Evolutionary conservation across 2,329 filamentous ascomycete genomes (phyloP).

Genomic region (Dactylellina parvicollis): DNA sequence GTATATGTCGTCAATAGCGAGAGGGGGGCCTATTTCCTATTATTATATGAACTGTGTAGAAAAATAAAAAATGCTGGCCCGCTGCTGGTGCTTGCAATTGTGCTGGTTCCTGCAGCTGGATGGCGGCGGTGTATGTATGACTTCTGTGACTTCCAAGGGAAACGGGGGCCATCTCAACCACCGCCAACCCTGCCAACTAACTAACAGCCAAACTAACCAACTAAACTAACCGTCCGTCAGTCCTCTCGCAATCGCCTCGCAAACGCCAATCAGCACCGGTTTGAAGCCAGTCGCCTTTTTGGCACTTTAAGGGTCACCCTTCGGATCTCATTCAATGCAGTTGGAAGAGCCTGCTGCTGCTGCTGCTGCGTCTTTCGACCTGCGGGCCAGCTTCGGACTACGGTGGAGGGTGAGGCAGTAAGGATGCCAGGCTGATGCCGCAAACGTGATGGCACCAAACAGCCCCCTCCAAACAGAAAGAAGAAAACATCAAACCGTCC

Average conservation of each 20-base stretch:
- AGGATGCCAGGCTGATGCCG: constrained; percentile 41
- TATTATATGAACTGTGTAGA: no score
- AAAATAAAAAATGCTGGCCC: neutral
- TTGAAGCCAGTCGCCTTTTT: neutral
- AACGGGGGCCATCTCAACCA: neutral
- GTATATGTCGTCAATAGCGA: no score
- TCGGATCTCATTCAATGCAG: neutral
- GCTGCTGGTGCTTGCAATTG: no score
- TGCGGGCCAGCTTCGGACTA: neutral
- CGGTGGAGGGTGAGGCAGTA: constrained; percentile 20
- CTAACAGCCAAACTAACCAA: no score
- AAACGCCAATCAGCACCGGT: neutral
- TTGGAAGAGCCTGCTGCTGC: no score
- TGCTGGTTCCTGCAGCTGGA: constrained; percentile 16
- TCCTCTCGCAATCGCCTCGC: no score
- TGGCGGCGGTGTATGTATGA: neutral
- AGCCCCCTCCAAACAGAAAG: constrained; percentile 31
- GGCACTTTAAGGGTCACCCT: neutral
- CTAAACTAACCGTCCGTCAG: no score
- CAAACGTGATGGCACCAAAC: constrained; percentile 51
- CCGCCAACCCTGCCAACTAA: no score
- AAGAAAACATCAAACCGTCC: constrained; percentile 17
- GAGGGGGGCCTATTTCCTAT: no score
- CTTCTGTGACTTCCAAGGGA: neutral
- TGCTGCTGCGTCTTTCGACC: neutral